Evolutionary conservation across 495 filamentous ascomycete species (phyloP).

Genomic region (Neurospora sp.): DNA sequence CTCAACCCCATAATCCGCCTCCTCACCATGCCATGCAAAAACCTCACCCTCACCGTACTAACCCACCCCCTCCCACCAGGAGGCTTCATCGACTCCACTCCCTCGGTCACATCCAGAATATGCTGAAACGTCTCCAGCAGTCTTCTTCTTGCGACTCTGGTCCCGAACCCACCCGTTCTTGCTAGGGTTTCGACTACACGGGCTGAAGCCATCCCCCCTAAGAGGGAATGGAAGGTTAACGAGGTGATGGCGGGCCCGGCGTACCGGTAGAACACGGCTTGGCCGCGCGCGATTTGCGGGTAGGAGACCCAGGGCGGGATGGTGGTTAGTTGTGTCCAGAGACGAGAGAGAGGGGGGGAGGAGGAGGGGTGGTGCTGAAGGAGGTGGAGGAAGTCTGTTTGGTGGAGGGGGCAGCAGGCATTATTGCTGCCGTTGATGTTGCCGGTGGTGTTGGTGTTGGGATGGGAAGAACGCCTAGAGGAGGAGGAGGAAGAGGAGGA

Average conservation of each 20-base stretch:
- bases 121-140: constrained; percentile 71
- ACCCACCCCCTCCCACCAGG: constrained; percentile 57
- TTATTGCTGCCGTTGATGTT: not conserved
- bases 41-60: constrained; percentile 61
- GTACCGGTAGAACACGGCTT: constrained; percentile 64
- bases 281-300: constrained; percentile 62
- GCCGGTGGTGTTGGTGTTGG: constrained; percentile 2
- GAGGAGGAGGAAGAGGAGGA: no score
- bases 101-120: constrained; percentile 59
- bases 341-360: constrained; percentile 41
- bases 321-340: constrained; percentile 62
- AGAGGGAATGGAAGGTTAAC: constrained; percentile 53
- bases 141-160: constrained; percentile 54
- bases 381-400: constrained; percentile 51
- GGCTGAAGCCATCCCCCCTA: constrained; percentile 53
- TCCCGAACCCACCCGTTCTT: constrained; percentile 69
- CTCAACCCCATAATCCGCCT: constrained; percentile 21
- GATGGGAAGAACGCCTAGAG: not conserved
- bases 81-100: constrained; percentile 54
- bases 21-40: constrained; percentile 65
- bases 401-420: not conserved
- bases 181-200: constrained; percentile 66
- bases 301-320: constrained; percentile 76
- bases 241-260: constrained; percentile 51
- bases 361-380: constrained; percentile 42